Conservation (phyloP, 2,329 filamentous ascomycete genomes). For the Monilinia polystroma region DNA sequence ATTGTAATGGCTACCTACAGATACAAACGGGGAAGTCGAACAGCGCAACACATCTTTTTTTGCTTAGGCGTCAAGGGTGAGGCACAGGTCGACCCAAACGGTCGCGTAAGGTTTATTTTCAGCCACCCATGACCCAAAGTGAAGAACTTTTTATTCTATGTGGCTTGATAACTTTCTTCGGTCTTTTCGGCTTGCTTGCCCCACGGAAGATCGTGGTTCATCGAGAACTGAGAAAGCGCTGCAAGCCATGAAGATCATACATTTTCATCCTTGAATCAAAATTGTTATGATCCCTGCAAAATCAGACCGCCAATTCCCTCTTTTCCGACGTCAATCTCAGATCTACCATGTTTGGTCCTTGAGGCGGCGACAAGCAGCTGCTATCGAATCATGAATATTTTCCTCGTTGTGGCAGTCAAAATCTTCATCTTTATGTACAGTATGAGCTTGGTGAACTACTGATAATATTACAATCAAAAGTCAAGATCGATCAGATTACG, state of each 20-base stretch:
- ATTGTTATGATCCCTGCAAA: slow-evolving; percentile 31
- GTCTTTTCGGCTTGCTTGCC: slow-evolving; percentile 26
- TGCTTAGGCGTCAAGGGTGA: slow-evolving; percentile 35
- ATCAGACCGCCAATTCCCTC: slow-evolving; percentile 41
- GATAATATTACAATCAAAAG: slow-evolving; percentile 26
- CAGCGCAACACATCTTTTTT: slow-evolving; percentile 31
- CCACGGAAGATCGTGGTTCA: slow-evolving; percentile 41
- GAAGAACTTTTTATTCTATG: slow-evolving; percentile 21
- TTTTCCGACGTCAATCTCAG: slow-evolving; percentile 27
- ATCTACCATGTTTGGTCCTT: slow-evolving; percentile 3
- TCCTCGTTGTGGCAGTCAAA: not conserved
- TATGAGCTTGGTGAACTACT: not conserved
- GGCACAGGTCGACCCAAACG: slow-evolving; percentile 23
- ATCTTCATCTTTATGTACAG: not conserved
- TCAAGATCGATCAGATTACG: slow-evolving; percentile 33
- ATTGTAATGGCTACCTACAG: slow-evolving; percentile 20
- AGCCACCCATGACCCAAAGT: slow-evolving; percentile 23
- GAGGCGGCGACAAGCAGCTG: slow-evolving; percentile 15
- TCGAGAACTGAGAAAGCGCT: slow-evolving; percentile 34
- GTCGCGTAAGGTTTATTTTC: slow-evolving; percentile 20
- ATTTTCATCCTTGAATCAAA: slow-evolving; percentile 17
- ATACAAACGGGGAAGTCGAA: slow-evolving; percentile 34
- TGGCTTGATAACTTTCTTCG: slow-evolving; percentile 30
- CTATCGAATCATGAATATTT: slow-evolving; percentile 2
- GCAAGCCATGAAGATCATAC: slow-evolving; percentile 41